phyloP scores from a whole-genome alignment of 1,139 yeast genomes.

The Suhomyces coccinellae region DNA sequence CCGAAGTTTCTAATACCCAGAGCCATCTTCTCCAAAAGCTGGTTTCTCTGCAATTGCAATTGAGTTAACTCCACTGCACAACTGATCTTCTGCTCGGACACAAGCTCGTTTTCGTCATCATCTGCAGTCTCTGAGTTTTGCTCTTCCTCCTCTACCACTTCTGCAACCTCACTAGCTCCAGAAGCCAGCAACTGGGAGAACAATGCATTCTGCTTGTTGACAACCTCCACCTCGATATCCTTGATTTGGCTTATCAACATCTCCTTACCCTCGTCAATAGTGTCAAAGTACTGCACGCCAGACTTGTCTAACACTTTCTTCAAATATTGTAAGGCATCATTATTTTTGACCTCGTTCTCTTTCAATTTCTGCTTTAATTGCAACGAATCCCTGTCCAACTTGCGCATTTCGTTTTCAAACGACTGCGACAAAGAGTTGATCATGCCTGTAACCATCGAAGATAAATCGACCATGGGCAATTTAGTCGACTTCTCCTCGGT shows the following conservation, averaged over 20 bases:
- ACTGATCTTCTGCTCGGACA: conserved; percentile 24
- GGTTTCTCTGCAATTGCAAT: conserved; percentile 53
- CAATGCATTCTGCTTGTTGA: conserved; percentile 37
- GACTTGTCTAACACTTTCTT: conserved; percentile 21
- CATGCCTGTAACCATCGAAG: conserved; percentile 43
- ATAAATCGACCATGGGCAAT: conserved; percentile 35
- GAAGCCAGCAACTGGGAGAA: conserved; percentile 27
- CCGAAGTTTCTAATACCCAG: conserved; percentile 40
- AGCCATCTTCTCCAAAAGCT: conserved; percentile 41
- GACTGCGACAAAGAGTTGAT: conserved; percentile 47
- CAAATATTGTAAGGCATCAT: conserved; percentile 17
- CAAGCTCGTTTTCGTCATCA: conserved; percentile 18
- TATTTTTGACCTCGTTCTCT: conserved; percentile 22
- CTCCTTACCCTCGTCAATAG: conserved; percentile 32
- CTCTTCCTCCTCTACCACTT: conserved; percentile 48
- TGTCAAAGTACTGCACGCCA: conserved; percentile 27
- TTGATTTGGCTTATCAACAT: conserved; percentile 24
- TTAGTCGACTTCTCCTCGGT: conserved; percentile 11
- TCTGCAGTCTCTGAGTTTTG: conserved; percentile 18
- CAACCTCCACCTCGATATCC: conserved; percentile 30
- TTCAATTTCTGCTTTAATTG: conserved; percentile 22
- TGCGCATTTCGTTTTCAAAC: conserved; percentile 29
- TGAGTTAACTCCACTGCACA: conserved; percentile 48
- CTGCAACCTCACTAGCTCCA: conserved; percentile 55
- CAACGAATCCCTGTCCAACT: conserved; percentile 23